Base-by-base conservation (phyloP, 2,329 filamentous ascomycete genomes). In the Thelonectria rubi region DNA sequence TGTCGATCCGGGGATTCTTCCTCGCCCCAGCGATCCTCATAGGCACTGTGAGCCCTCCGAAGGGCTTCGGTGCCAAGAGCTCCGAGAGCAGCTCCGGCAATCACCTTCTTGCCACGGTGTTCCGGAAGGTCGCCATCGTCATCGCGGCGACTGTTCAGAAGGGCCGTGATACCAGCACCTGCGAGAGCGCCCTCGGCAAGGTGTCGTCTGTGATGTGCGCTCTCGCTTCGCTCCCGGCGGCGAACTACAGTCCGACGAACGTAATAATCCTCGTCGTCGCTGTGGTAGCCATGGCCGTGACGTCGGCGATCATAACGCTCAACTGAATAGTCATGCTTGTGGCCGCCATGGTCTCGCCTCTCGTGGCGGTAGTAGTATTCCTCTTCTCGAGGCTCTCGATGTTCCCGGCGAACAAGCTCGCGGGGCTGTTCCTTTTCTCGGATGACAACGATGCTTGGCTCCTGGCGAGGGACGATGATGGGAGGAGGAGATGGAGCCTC, bases 181-280 rank as follows among this genome's bases (percentile, higher is more conserved):
- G 87, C 87, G 15, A 89, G 78, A 10, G 86, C 87, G n/a, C 87
- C 87, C 69, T 88, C 86, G 20, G 87, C 87, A 5, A 90, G 74
- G 66, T 88, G 84, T 43, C 84, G 83, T 72, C 82, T 87, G 66
- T 85, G 84, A 65, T 86, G 81, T 51, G 79, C 76, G 65, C 82
- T 83, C 12, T 77, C 76, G 63, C 84, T 86, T 45, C 82, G 79
- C 17, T 85, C 83, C 18, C 82, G 81, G 17, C 79, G 81, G n/a
- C 79, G 82, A 34, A 85, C 76, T 43, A 84, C 72, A 49, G 76
- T 78, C 66, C 76, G 77, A 64, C 81, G 77, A 68, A 80, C 74
- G 61, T 81, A 80, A 60, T 81, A 81, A 55, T 83, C 81, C 34
- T 83, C 80, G 63, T 86, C 79, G 48, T 82, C 80, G 68, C 74